Percentiles rank a stretch among this genome's conserved stretches.
These are phyloP conservation scores for Hypoxylon sp. DNA, from an alignment of 2,329 filamentous ascomycete genomes.

Conservation along the genomic window DNA sequence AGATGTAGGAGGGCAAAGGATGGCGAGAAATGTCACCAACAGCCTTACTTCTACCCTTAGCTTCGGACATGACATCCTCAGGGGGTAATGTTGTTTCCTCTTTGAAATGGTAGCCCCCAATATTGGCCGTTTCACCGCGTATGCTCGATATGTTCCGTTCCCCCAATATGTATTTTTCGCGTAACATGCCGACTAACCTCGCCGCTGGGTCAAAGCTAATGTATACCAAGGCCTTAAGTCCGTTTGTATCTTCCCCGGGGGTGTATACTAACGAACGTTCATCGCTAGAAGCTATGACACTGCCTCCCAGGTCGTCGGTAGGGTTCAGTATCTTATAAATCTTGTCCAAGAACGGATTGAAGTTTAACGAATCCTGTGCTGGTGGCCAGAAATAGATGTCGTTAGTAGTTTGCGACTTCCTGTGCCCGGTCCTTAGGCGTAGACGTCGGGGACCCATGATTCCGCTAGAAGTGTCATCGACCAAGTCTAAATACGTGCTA, in stretches of 20 bases:
- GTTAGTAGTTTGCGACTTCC: conserved; percentile 54
- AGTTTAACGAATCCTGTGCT: conserved; percentile 19
- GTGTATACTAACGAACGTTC: conserved; percentile 50
- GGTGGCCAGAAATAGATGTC: conserved; percentile 49
- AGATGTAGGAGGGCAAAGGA: conserved; percentile 26
- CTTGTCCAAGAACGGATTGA: conserved; percentile 31
- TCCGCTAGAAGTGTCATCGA: conserved; percentile 62
- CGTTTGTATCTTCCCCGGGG: conserved; percentile 37
- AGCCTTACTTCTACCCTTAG: conserved; percentile 11
- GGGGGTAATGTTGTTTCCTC: background rate
- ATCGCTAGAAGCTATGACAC: conserved; percentile 45
- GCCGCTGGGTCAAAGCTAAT: conserved; percentile 51
- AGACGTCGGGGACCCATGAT: conserved; percentile 54
- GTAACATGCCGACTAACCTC: conserved; percentile 45
- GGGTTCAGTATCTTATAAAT: conserved; percentile 47
- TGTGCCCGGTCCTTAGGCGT: conserved; percentile 64
- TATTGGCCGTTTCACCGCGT: conserved; percentile 4
- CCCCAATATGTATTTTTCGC: conserved; percentile 39
- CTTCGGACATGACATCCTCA: conserved; percentile 2
- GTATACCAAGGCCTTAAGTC: conserved; percentile 46
- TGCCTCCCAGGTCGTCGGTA: conserved; percentile 34
- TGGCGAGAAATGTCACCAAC: conserved; percentile 7
- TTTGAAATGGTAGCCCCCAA: background rate
- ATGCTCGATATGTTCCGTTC: conserved; percentile 30
- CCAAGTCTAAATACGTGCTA: conserved; percentile 70